Conservation (phyloP, 2,329 filamentous ascomycete genomes). For the Claviceps capensis region DNA sequence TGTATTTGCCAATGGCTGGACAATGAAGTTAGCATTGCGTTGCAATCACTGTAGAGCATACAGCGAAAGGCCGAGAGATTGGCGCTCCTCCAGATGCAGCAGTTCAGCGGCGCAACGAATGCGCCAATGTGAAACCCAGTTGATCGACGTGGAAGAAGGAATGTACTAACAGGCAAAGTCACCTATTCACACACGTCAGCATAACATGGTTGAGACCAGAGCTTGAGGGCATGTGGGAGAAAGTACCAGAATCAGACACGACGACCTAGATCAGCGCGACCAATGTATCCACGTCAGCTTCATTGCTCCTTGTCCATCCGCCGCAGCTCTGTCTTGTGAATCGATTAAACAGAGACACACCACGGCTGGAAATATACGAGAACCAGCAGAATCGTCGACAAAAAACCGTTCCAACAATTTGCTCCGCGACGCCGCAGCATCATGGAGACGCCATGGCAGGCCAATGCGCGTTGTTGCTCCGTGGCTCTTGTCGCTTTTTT, state of each 20-base stretch:
- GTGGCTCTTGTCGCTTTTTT: neutral
- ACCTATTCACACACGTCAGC: conserved; percentile 33
- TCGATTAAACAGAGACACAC: neutral
- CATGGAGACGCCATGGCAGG: neutral
- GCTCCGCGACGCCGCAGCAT: neutral
- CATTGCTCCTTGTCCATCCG: neutral
- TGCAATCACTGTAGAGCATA: neutral
- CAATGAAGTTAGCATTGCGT: conserved; percentile 18
- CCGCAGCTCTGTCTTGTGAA: neutral
- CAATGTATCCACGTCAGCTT: conserved; percentile 13
- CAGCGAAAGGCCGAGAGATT: no score
- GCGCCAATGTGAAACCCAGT: neutral
- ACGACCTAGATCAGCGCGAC: conserved; percentile 49
- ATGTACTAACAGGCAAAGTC: conserved; percentile 60
- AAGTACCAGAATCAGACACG: conserved; percentile 88
- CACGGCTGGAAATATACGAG: neutral
- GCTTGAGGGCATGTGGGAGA: conserved; percentile 16
- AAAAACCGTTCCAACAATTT: neutral
- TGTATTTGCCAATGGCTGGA: conserved; percentile 94
- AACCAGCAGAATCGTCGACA: neutral
- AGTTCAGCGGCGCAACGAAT: neutral
- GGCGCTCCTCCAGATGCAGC: neutral
- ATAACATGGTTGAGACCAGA: conserved; percentile 7
- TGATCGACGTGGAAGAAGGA: neutral
- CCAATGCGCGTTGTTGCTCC: neutral